Conservation (phyloP, 164 flowering plant genomes). For the Pachysandra terminalis region DNA sequence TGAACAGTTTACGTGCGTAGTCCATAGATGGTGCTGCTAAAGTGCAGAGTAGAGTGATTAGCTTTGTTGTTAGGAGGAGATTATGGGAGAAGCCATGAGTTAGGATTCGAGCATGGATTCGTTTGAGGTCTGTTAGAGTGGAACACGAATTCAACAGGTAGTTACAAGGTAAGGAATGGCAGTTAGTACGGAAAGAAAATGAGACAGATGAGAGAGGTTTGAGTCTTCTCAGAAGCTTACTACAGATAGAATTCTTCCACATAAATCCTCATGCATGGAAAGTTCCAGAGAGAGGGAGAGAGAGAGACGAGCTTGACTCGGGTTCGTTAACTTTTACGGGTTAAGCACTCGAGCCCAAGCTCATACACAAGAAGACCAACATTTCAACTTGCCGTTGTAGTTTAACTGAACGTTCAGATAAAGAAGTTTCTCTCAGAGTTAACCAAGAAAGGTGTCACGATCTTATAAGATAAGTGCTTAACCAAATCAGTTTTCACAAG, state of each 20-base stretch:
- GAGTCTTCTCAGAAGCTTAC: background rate
- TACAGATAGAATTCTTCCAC: background rate
- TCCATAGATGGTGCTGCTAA: background rate
- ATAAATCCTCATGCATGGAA: too few species aligned
- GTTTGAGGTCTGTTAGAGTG: background rate
- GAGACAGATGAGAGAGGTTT: background rate
- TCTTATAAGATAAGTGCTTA: too few species aligned
- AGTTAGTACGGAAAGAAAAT: background rate
- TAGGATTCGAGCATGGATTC: background rate
- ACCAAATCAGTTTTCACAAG: too few species aligned
- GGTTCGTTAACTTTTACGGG: too few species aligned
- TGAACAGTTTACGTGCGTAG: constrained; percentile 3
- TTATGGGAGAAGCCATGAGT: background rate
- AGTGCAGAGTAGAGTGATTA: background rate
- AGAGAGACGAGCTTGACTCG: too few species aligned
- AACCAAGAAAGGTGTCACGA: too few species aligned
- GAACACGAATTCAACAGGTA: background rate
- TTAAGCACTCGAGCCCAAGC: too few species aligned
- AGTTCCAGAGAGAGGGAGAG: too few species aligned
- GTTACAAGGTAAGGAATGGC: background rate
- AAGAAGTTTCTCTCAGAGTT: too few species aligned
- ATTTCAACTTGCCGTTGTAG: too few species aligned
- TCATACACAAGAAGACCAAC: too few species aligned
- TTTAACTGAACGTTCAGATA: too few species aligned
- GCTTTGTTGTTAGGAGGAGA: background rate